These are phyloP conservation scores for Diaporthe nobilis DNA, from an alignment of 2,329 filamentous ascomycete species.

Conservation along the genomic window DNA sequence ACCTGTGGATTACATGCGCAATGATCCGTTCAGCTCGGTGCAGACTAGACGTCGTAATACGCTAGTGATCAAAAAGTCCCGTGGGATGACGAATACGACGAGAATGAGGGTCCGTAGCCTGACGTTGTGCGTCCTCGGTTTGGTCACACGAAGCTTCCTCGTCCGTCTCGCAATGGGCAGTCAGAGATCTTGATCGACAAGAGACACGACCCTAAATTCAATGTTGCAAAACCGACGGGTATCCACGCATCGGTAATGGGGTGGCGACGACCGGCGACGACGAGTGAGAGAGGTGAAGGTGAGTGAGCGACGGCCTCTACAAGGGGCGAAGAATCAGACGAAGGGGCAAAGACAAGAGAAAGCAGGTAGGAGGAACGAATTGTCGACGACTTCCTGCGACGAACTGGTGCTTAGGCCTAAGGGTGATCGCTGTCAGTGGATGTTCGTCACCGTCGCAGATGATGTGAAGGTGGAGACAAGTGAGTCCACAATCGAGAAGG, in stretches of 20 bases:
- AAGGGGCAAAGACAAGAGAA: conserved; percentile 4
- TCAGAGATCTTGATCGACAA: conserved; percentile 31
- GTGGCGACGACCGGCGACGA: conserved; percentile 17
- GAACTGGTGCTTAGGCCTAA: conserved; percentile 6
- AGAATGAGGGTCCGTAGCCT: conserved; percentile 34
- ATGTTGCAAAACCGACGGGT: conserved; percentile 12
- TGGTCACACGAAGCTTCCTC: conserved; percentile 14
- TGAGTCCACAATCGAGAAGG: conserved; percentile 33
- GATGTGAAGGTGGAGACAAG: conserved; percentile 2
- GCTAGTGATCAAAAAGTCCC: conserved; percentile 23
- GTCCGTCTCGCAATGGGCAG: background rate
- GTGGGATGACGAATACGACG: conserved; percentile 39
- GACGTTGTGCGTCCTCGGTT: conserved; percentile 25
- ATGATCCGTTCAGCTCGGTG: conserved; percentile 31
- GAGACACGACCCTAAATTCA: conserved; percentile 14
- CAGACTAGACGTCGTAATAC: conserved; percentile 35
- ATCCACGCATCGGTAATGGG: conserved; percentile 11
- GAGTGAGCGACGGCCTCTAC: conserved; percentile 10
- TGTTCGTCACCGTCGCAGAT: conserved; percentile 3
- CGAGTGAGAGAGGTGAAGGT: conserved; percentile 4
- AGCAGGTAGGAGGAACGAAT: background rate
- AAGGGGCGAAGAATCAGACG: conserved; percentile 7
- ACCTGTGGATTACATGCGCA: conserved; percentile 46
- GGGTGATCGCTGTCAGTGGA: conserved; percentile 34
- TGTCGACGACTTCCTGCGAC: conserved; percentile 18